Evolutionary conservation across 2,329 filamentous ascomycete genomes (phyloP), one percentile per base, ranked within the genome.

Genomic region (Penicillium sp.): DNA sequence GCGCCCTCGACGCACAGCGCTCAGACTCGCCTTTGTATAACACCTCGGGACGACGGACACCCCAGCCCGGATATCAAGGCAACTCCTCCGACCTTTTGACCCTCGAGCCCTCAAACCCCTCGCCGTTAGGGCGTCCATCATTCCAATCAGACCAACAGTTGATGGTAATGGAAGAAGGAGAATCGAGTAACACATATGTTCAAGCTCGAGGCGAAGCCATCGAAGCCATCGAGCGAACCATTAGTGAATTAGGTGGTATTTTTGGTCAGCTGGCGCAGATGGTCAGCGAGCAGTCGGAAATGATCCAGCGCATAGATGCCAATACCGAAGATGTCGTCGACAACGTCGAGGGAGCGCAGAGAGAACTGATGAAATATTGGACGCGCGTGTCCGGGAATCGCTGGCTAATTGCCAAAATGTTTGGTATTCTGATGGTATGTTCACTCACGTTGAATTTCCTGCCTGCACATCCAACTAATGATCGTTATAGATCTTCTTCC

Each of bases 271-370:
- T 99, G 49, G 93, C 94, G 36, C 88, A 91, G 65, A 97, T 99
- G 94, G 94, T 99, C 31, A 91, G 89, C 55, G 93, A 99, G 75
- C 94, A 99, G 78, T 91, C 90, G 61, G 94, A 97, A 77, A 96
- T 96, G 89, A 96, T 99, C 64, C 91, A 97, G 77, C 84, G 93
- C 49, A 97, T 97, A 70, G 93, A 97, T 69, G 93, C 93, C 64
- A 97, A 97, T 75, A 97, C 93, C 1, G 94, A 99, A 71, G 93
- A 97, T 68, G 91, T 99, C 6, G 93, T 99, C 54, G 93, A 97
- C 70, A 99, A 99, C 68, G 93, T 99, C n/a, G 86, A 96, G 70
- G 94, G 94, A 19, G 94, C 94, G 6, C 94, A 99, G 73, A 84
- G 93, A 62, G 93, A 99, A 77, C 75, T 99, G 70, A 86, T 99